Percentiles rank a stretch among this genome's conserved stretches.
phyloP scores from a whole-genome alignment of 2,329 filamentous ascomycete species.

The Cordyceps farinosa region DNA sequence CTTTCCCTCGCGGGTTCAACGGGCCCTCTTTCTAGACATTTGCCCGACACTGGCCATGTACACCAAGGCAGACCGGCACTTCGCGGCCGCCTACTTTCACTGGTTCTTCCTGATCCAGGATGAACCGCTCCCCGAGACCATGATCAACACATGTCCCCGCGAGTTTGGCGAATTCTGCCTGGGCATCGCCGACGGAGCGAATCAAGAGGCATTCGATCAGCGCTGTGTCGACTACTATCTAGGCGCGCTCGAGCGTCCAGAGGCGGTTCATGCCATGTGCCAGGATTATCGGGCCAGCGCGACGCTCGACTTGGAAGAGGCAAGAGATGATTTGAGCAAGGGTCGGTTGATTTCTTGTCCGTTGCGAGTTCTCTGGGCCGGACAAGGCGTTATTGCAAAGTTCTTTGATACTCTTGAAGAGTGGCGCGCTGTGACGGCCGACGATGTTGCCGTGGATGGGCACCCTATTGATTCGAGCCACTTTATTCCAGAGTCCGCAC shows the following conservation, averaged over 20 bases:
- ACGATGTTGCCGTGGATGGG: slow-evolving; percentile 30
- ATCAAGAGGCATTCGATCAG: slow-evolving; percentile 30
- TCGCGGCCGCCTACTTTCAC: slow-evolving; percentile 52
- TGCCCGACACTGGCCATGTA: slow-evolving; percentile 55
- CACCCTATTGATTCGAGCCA: slow-evolving; percentile 39
- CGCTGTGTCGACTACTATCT: slow-evolving; percentile 40
- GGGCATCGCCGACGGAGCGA: slow-evolving; percentile 36
- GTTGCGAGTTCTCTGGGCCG: slow-evolving; percentile 44
- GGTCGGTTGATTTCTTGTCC: slow-evolving; percentile 41
- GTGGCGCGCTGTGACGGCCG: slow-evolving; percentile 41
- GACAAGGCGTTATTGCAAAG: slow-evolving; percentile 40
- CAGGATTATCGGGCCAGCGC: slow-evolving; percentile 52
- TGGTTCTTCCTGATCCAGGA: slow-evolving; percentile 58
- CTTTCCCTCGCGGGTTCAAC: slow-evolving; percentile 38
- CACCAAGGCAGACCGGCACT: slow-evolving; percentile 37
- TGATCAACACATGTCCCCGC: slow-evolving; percentile 37
- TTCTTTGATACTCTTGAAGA: slow-evolving; percentile 41
- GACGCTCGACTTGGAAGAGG: slow-evolving; percentile 44
- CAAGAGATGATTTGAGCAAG: slow-evolving; percentile 36
- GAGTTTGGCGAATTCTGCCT: slow-evolving; percentile 41
- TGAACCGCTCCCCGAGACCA: slow-evolving; percentile 47
- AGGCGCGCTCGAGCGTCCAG: slow-evolving; percentile 37
- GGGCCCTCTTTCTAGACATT: slow-evolving; percentile 48
- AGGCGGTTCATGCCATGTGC: slow-evolving; percentile 46
- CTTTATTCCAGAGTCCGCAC: slow-evolving; percentile 45